A percentile compares a stretch with the other conserved stretches of the same genome.
Evolutionary conservation across 2,329 filamentous ascomycete species (phyloP).

Genomic region (Pezizomycotina sp.): DNA sequence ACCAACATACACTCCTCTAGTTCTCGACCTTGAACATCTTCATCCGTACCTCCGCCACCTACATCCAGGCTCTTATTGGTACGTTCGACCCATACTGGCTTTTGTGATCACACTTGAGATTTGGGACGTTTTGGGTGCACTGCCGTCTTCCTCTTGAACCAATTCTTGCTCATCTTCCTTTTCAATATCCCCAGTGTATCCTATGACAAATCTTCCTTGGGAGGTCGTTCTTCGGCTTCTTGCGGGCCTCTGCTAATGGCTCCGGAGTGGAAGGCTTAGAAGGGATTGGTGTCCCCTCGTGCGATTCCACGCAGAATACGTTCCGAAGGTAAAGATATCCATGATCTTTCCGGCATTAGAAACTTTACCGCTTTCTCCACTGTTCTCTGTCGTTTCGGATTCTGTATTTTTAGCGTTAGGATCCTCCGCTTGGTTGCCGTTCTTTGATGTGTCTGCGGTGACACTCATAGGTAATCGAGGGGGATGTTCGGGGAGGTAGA

Average conservation of each 20-base stretch:
- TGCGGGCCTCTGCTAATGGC: constrained; percentile 1
- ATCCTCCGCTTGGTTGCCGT: neutral
- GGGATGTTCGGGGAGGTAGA: too few relatives aligned
- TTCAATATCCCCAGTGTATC: constrained; percentile 23
- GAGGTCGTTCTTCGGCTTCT: constrained; percentile 5
- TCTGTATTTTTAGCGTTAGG: constrained; percentile 1
- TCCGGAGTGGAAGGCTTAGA: constrained; percentile 3
- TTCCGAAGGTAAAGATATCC: constrained; percentile 24
- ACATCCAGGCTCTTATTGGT: constrained; percentile 1
- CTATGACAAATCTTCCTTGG: constrained; percentile 23
- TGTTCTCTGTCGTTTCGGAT: constrained; percentile 7
- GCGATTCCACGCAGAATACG: constrained; percentile 15
- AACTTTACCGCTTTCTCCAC: constrained; percentile 12
- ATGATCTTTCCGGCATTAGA: constrained; percentile 20
- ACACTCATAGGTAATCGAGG: too few relatives aligned
- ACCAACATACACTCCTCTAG: constrained; percentile 23
- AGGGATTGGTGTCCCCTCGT: constrained; percentile 8
- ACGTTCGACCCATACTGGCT: constrained; percentile 11
- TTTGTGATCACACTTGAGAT: constrained; percentile 9
- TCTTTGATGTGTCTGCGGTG: neutral
- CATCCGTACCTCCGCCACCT: constrained; percentile 6
- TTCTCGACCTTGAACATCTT: constrained; percentile 9
- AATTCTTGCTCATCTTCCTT: constrained; percentile 12
- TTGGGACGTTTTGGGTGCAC: constrained; percentile 2
- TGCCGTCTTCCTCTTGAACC: constrained; percentile 1